These are phyloP conservation scores for Termitomyces sp. DNA, from an alignment of 768 basidiomycete genomes.

Conservation along the genomic window DNA sequence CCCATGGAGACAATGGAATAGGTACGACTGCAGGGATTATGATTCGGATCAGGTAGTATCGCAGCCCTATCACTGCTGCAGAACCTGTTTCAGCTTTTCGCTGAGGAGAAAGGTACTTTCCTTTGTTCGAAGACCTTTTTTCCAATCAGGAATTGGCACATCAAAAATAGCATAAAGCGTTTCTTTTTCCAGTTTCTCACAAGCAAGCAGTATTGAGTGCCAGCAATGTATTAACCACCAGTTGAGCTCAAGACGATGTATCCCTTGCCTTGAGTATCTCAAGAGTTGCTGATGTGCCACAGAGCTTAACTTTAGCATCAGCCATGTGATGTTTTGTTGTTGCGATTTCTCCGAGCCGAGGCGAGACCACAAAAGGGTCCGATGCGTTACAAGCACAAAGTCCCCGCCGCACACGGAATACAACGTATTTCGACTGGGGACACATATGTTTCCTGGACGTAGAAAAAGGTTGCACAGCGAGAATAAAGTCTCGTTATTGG, in stretches of 20 bases:
- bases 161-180: too few relatives aligned
- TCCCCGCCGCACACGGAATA: not conserved
- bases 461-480: not conserved
- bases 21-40: slow-evolving; percentile 4
- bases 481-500: not conserved
- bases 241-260: not conserved
- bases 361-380: not conserved
- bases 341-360: not conserved
- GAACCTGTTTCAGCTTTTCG: too few relatives aligned
- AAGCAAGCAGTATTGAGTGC: too few relatives aligned
- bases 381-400: not conserved
- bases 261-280: not conserved
- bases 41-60: slow-evolving; percentile 11
- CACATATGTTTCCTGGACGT: not conserved
- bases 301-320: not conserved
- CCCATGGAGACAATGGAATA: slow-evolving; percentile 7
- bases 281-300: not conserved
- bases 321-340: slow-evolving; percentile 6
- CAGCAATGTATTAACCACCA: not conserved
- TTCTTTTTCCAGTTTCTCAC: too few relatives aligned
- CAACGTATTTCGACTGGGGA: not conserved
- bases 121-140: too few relatives aligned
- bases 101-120: too few relatives aligned
- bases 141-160: too few relatives aligned
- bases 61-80: not conserved